phyloP scores from a whole-genome alignment of 2,329 filamentous ascomycete species.

The Pseudodiploospora longispora region DNA sequence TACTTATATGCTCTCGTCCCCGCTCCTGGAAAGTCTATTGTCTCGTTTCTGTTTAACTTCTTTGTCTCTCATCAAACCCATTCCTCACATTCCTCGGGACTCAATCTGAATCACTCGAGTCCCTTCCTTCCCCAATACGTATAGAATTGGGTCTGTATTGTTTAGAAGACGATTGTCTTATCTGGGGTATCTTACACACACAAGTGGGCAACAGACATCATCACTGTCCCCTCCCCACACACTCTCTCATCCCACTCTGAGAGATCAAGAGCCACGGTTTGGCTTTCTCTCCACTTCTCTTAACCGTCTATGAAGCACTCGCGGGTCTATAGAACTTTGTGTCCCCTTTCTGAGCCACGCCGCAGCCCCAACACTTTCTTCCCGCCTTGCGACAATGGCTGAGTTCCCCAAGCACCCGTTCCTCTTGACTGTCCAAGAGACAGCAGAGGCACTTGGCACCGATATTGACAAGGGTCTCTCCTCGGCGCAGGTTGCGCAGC shows the following conservation, averaged over 20 bases:
- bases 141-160: no score
- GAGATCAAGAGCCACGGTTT: not conserved
- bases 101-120: no score
- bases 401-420: conserved; percentile 50
- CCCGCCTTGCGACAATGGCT: conserved; percentile 19
- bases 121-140: no score
- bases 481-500: conserved; percentile 47
- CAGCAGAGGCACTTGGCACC: conserved; percentile 53
- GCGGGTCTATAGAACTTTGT: conserved; percentile 6
- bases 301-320: conserved; percentile 15
- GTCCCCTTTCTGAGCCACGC: conserved; percentile 11
- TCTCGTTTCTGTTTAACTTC: no score
- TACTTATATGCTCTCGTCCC: conserved; percentile 5
- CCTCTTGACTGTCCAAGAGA: conserved; percentile 52
- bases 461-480: conserved; percentile 61
- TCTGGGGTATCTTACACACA: no score
- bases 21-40: not conserved
- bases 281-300: not conserved
- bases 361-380: conserved; percentile 1
- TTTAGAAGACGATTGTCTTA: no score
- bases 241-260: no score
- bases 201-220: no score
- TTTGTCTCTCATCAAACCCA: no score
- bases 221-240: no score
- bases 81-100: no score